A percentile compares a stretch with the other conserved stretches of the same genome.
phyloP scores from a whole-genome alignment of 352 stramenopile species.

The Phytophthora tentaculata region DNA sequence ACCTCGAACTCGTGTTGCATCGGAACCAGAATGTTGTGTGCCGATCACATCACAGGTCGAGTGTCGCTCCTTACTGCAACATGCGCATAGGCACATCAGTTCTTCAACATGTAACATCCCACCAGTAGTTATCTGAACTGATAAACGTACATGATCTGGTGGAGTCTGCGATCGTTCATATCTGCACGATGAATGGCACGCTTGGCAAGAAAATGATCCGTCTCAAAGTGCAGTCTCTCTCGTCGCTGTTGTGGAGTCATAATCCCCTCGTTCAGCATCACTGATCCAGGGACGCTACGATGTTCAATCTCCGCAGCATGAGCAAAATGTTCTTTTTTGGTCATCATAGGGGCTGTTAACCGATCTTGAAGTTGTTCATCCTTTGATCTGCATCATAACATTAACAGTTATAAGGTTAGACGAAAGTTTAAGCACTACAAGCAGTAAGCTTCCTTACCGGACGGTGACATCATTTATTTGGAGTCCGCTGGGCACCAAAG shows the following conservation, averaged over 20 bases:
- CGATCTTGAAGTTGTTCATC: conserved; percentile 22
- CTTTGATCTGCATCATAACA: conserved; percentile 9
- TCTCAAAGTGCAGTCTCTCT: conserved; percentile 72
- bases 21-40: conserved; percentile 3
- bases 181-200: conserved; percentile 60
- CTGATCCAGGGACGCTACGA: conserved; percentile 45
- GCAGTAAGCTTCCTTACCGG: conserved; percentile 22
- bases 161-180: conserved; percentile 65
- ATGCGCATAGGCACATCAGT: conserved; percentile 10
- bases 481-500: conserved; percentile 27
- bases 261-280: conserved; percentile 73
- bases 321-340: conserved; percentile 53
- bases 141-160: conserved; percentile 75
- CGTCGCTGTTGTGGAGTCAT: conserved; percentile 76
- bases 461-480: conserved; percentile 39
- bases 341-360: conserved; percentile 53
- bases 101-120: conserved; percentile 8
- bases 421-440: too few relatives aligned
- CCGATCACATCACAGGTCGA: conserved; percentile 64
- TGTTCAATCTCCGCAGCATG: conserved; percentile 57
- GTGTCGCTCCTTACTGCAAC: conserved; percentile 50
- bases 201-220: conserved; percentile 56
- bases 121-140: background rate
- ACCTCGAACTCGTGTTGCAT: conserved; percentile 31
- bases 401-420: too few relatives aligned